phyloP scores from a whole-genome alignment of 257 asterid genomes.

The Anisodus tanguticus region DNA sequence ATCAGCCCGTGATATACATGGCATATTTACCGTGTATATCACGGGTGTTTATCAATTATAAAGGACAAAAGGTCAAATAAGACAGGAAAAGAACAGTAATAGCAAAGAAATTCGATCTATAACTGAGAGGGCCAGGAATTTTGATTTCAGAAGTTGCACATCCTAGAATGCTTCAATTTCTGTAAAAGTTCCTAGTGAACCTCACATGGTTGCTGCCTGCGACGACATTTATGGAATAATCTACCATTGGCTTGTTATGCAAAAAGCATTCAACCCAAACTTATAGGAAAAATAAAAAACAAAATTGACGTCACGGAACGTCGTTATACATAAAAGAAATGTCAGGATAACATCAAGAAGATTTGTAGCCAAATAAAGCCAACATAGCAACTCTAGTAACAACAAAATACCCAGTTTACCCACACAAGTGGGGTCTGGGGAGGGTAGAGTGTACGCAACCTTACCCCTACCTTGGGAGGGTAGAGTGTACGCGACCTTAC shows the following conservation, averaged over 20 bases:
- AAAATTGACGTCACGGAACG: too few species aligned
- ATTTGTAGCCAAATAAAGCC: too few species aligned
- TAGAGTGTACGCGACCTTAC: too few species aligned
- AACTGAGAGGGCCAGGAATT: not conserved
- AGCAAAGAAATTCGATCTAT: not conserved
- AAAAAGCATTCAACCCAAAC: not conserved
- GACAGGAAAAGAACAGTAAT: not conserved
- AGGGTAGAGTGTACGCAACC: too few species aligned
- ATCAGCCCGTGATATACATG: too few species aligned
- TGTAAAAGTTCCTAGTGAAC: not conserved
- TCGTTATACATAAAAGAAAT: too few species aligned
- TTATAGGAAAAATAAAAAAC: not conserved
- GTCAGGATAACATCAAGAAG: too few species aligned
- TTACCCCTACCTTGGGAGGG: too few species aligned
- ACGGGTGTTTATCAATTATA: not conserved
- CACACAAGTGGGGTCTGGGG: too few species aligned
- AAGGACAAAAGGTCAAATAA: not conserved
- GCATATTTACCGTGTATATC: too few species aligned
- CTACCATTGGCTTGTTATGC: not conserved
- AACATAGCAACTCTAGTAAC: too few species aligned
- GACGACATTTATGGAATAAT: not conserved
- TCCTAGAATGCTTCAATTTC: not conserved
- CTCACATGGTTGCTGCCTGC: not conserved
- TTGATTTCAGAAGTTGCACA: not conserved
- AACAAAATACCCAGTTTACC: too few species aligned